phyloP scores from a whole-genome alignment of 1,139 yeast species.

The Saccharomycopsis hybrid region DNA sequence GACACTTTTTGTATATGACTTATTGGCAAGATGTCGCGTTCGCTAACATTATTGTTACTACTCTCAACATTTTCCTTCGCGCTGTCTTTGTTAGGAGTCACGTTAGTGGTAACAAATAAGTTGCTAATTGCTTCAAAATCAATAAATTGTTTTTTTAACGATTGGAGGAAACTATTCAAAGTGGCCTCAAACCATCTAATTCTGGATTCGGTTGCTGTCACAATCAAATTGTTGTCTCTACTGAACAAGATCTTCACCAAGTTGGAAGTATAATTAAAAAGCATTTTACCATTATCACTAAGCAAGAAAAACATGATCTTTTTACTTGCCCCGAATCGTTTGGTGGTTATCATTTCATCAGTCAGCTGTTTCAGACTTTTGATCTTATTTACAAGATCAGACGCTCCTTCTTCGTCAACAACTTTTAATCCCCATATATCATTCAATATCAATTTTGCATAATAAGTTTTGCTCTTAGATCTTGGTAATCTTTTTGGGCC shows the following conservation, averaged over 20 bases:
- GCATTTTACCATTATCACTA: constrained; percentile 8
- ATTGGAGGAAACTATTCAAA: constrained; percentile 5
- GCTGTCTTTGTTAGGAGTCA: not conserved
- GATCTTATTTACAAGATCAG: too few relatives aligned
- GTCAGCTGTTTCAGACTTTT: not conserved
- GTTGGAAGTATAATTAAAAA: constrained; percentile 12
- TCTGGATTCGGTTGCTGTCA: constrained; percentile 9
- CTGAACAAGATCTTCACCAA: constrained; percentile 4
- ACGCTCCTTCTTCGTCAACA: not conserved
- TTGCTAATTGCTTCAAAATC: constrained; percentile 8
- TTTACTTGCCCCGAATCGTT: constrained; percentile 6
- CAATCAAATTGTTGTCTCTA: constrained; percentile 4
- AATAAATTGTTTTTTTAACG: constrained; percentile 4
- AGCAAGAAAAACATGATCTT: constrained; percentile 12
- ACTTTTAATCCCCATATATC: constrained; percentile 16
- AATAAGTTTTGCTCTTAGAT: not conserved
- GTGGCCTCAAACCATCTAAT: constrained; percentile 20
- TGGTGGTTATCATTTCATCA: constrained; percentile 7
- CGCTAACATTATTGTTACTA: constrained; percentile 4
- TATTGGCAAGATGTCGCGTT: constrained; percentile 22
- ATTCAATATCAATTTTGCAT: constrained; percentile 7
- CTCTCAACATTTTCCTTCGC: not conserved
- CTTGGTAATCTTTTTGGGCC: too few relatives aligned
- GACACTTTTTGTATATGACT: constrained; percentile 30
- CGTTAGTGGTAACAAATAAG: constrained; percentile 1